These are phyloP conservation scores for Fusarium gaditjirri DNA, from an alignment of 2,329 filamentous ascomycete genomes.

Conservation along the genomic window DNA sequence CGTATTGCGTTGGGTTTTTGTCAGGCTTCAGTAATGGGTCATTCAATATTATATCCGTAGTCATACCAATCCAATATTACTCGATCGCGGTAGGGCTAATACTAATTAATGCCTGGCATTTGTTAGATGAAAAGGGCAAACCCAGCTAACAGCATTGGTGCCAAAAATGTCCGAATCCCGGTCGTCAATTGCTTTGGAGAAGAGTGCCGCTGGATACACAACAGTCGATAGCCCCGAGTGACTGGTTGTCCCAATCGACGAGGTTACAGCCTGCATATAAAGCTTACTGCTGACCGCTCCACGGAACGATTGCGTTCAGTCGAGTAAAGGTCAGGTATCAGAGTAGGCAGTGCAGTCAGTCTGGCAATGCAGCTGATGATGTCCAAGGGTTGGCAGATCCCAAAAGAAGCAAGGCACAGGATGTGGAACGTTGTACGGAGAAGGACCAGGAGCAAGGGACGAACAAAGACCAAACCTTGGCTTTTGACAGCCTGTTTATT, in stretches of 20 bases:
- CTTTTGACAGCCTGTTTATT: background rate
- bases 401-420: slow-evolving; percentile 35
- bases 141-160: background rate
- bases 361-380: slow-evolving; percentile 18
- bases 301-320: slow-evolving; percentile 1
- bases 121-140: no score
- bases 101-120: slow-evolving; percentile 17
- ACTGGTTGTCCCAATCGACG: slow-evolving; percentile 31
- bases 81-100: slow-evolving; percentile 26
- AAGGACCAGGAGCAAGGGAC: slow-evolving; percentile 34
- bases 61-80: slow-evolving; percentile 14
- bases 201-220: slow-evolving; percentile 27
- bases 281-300: slow-evolving; percentile 29
- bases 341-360: background rate
- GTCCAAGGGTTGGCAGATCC: slow-evolving; percentile 16
- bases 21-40: slow-evolving; percentile 26
- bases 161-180: slow-evolving; percentile 34
- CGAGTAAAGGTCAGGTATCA: slow-evolving; percentile 19
- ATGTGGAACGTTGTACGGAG: slow-evolving; percentile 30
- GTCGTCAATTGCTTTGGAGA: slow-evolving; percentile 9
- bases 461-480: slow-evolving; percentile 21
- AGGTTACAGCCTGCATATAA: slow-evolving; percentile 16
- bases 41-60: slow-evolving; percentile 4
- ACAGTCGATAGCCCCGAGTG: slow-evolving; percentile 31
- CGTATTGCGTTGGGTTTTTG: slow-evolving; percentile 34